Base-by-base conservation (phyloP, 441 rosid genomes). In the Geranium incanum region DNA sequence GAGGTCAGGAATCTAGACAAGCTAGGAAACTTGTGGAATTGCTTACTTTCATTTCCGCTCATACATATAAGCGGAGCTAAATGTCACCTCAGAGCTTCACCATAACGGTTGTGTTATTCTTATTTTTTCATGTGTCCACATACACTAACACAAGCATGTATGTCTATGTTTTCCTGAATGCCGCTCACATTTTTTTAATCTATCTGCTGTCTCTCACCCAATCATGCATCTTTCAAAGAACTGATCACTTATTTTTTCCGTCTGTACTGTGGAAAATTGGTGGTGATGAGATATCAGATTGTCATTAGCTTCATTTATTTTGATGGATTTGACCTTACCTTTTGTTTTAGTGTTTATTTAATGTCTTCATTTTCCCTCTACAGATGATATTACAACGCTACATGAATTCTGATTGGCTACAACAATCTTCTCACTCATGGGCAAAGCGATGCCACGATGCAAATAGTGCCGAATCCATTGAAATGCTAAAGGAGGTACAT, bases 401-500 rank as follows among this genome's bases (percentile, higher is more conserved):
- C 85, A 79, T 95, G 50, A 84, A 84, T 76, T 85, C 86, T 36
- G 83, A 84, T 60, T 95, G 99, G 98, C 73, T 88, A 57, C 77
- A 76, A 52, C 77, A 80, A 67, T 86, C 87, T 71, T 86, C 88
- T 73, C 71, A 78, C 67, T 79, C 83, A 66, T 95, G 99, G 99
- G 76, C 72, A 68, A 89, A 85, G 36, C 85, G 67, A 72, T 93
- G 96, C 82, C 86, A 85, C 65, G 81, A 72, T 72, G 95, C 91
- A 72, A 74, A 75, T 63, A 89, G 88, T 57, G 99, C 99, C 0
- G 99, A 93, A 86, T 83, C 87, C 8, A 66, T 93, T 75, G 98
- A 96, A 80, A 69, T 88, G 81, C 84, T 96, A 72, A 91, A 85
- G 74, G 98, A 96, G 95, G 99, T 95, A 80, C 13, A 62, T 66